Base-by-base conservation (phyloP, 2,329 filamentous ascomycete genomes). In the Phialophora verrucosa region DNA sequence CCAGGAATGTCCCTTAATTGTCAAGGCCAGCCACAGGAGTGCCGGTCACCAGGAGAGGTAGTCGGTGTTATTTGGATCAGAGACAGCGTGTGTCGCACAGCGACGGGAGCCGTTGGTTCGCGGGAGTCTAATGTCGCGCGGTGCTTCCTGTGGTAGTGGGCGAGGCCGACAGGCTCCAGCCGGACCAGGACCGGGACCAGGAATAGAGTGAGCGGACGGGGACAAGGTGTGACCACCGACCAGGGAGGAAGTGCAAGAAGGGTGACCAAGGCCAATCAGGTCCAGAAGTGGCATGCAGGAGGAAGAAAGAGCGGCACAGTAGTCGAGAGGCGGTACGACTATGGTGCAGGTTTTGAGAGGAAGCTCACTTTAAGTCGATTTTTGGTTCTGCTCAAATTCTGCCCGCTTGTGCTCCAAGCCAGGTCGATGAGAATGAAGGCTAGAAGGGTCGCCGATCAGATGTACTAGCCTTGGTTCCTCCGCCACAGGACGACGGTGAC, bases 1-100 rank as follows among this genome's bases (percentile, higher is more conserved):
- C 59, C 54, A 69, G 64, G 59, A 69, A 65, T 59, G 58, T 58
- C 60, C 60, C 66, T 56, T 62, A 58, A 59, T 54, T 23, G 60
- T 50, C 57, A 42, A 66, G 64, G 47, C 63, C 65, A 66, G 62
- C 63, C 66, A 68, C 60, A 47, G 54, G 59, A 63, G 54, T 55
- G 53, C 59, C 57, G 14, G 62, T 55, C 54, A 51, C 59, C 54
- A 64, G 62, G 51, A 59, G 47, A 58, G 59, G 58, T 50, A 63
- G 65, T 25, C 47, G 59, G 35, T 49, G 54, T 42, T 66, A 65
- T 66, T 62, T 62, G 60, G 63, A 50, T 64, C 63, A 62, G 62
- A 51, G 56, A 38, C 38, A 38, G 11, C 47, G 63, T 29, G 55
- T 29, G 69, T 69, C 49, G 51, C 66, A 70, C 69, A 59, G 29